A percentile compares a stretch with the other conserved stretches of the same genome.
Evolutionary conservation across 2,329 filamentous ascomycete genomes (phyloP).

Genomic region (Fonsecaea monophora): DNA sequence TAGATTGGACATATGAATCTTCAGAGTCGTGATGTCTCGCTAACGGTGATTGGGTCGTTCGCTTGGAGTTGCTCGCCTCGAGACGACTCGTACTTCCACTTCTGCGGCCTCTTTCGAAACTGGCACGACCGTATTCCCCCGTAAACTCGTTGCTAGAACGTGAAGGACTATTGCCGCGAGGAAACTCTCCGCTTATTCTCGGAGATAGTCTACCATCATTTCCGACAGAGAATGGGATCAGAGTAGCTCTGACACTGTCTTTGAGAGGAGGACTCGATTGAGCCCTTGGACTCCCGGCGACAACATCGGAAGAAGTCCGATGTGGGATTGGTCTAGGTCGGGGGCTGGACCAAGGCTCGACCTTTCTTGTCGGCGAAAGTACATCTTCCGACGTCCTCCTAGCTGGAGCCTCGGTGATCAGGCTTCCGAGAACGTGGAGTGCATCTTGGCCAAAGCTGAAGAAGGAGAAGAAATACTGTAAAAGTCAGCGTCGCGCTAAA

Average conservation of each 20-base stretch:
- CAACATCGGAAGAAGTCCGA: constrained; percentile 27
- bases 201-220: constrained; percentile 55
- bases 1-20: constrained; percentile 76
- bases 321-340: constrained; percentile 12
- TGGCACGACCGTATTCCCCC: constrained; percentile 42
- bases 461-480: constrained; percentile 93
- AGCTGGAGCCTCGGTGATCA: constrained; percentile 70
- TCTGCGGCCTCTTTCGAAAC: constrained; percentile 54
- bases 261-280: constrained; percentile 47
- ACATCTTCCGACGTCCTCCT: constrained; percentile 49
- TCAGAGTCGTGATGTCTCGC: constrained; percentile 68
- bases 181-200: constrained; percentile 52
- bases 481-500: constrained; percentile 14
- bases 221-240: constrained; percentile 60
- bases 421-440: constrained; percentile 74
- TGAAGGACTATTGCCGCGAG: constrained; percentile 47
- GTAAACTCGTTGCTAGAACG: constrained; percentile 45
- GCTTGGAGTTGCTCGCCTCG: constrained; percentile 58
- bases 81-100: constrained; percentile 69
- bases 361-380: constrained; percentile 38
- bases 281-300: constrained; percentile 25
- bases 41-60: constrained; percentile 58
- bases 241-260: constrained; percentile 67
- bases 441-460: constrained; percentile 86
- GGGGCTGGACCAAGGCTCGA: constrained; percentile 20